Conservation (phyloP, 2,329 filamentous ascomycete species). For the Aspergillus alliaceus region DNA sequence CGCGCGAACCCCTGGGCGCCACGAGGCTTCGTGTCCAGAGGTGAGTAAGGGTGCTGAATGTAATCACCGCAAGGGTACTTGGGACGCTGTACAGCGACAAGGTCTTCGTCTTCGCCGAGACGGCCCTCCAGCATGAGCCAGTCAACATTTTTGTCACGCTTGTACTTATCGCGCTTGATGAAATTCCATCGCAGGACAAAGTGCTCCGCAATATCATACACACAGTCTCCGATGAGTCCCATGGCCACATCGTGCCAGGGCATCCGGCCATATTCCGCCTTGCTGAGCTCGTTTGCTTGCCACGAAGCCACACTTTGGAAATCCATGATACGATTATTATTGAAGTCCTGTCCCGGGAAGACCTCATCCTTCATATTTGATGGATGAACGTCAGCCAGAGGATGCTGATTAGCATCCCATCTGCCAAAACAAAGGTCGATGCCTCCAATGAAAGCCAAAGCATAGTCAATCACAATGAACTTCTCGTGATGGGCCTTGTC, state of each 20-base stretch:
- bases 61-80: constrained; percentile 89
- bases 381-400: constrained; percentile 83
- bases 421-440: constrained; percentile 93
- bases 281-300: constrained; percentile 89
- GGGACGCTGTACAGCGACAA: constrained; percentile 84
- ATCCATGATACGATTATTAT: constrained; percentile 95
- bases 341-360: constrained; percentile 96
- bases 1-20: constrained; percentile 71
- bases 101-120: constrained; percentile 75
- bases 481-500: constrained; percentile 85
- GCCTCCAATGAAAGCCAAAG: constrained; percentile 87
- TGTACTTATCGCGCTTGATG: constrained; percentile 96
- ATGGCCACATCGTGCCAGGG: constrained; percentile 97
- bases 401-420: constrained; percentile 86
- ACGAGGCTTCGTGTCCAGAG: constrained; percentile 64
- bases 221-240: constrained; percentile 83
- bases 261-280: constrained; percentile 91
- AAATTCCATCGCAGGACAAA: constrained; percentile 97
- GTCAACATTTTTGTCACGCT: constrained; percentile 77
- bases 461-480: constrained; percentile 91
- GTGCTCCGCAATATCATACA: constrained; percentile 93
- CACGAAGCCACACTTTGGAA: constrained; percentile 89
- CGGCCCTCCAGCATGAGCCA: constrained; percentile 81
- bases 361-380: constrained; percentile 78
- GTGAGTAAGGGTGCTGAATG: constrained; percentile 72